These are phyloP conservation scores for Kurtzmaniella cleridarum DNA, from an alignment of 805 yeast species.

Conservation along the genomic window DNA sequence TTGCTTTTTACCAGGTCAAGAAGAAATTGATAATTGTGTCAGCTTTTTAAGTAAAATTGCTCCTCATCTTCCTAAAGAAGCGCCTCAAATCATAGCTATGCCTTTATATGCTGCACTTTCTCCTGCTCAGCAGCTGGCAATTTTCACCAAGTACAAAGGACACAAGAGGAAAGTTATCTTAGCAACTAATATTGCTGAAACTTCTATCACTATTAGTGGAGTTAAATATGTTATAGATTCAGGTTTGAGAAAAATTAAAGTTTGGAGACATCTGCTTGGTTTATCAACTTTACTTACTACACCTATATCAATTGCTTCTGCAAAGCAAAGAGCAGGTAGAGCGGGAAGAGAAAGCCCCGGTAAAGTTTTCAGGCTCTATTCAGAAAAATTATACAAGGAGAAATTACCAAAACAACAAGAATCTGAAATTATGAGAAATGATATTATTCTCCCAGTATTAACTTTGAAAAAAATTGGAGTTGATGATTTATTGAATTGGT, in stretches of 20 bases:
- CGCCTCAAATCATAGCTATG: conserved; percentile 68
- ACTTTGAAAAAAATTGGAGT: conserved; percentile 81
- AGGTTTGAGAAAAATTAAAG: conserved; percentile 88
- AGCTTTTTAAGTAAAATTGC: conserved; percentile 54
- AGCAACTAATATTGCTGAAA: conserved; percentile 96
- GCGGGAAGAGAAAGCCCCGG: conserved; percentile 98
- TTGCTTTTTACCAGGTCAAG: conserved; percentile 94
- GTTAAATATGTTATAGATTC: conserved; percentile 89
- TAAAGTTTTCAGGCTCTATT: conserved; percentile 78
- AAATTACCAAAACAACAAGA: conserved; percentile 73
- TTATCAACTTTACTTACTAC: conserved; percentile 88
- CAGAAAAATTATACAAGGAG: conserved; percentile 61
- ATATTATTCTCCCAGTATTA: conserved; percentile 76
- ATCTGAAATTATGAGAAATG: conserved; percentile 86
- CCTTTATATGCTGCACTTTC: conserved; percentile 95
- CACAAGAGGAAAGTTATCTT: conserved; percentile 78
- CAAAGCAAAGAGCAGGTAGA: conserved; percentile 93
- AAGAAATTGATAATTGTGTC: conserved; percentile 87
- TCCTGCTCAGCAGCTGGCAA: conserved; percentile 73
- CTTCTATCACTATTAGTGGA: conserved; percentile 94
- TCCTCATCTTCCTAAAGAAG: conserved; percentile 63
- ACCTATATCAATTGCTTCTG: conserved; percentile 91
- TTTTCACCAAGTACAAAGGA: conserved; percentile 62
- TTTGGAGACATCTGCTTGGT: conserved; percentile 91
- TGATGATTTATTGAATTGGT: conserved; percentile 77